A percentile compares a stretch with the other conserved stretches of the same genome.
Evolutionary conservation across 495 filamentous ascomycete species (phyloP).

Genomic region (Aspergillus biplanus): DNA sequence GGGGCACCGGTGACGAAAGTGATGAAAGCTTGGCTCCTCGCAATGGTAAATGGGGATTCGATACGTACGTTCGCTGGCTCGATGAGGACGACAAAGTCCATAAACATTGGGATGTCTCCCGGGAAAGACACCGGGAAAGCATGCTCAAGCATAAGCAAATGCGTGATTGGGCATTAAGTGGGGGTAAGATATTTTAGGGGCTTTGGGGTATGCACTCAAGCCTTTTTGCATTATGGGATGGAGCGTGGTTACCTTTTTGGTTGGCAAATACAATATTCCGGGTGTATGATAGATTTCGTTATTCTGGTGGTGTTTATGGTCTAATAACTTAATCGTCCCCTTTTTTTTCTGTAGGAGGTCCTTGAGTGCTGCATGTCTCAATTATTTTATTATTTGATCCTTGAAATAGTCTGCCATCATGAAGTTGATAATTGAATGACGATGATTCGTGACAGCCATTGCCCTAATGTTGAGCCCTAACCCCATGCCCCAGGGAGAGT

Average conservation of each 20-base stretch:
- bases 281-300: conserved; percentile 3
- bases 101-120: conserved; percentile 65
- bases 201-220: not conserved
- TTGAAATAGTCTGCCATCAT: too few relatives aligned
- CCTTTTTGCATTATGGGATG: conserved; percentile 17
- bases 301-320: not conserved
- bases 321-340: too few relatives aligned
- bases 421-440: too few relatives aligned
- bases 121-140: conserved; percentile 64
- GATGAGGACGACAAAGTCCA: conserved; percentile 67
- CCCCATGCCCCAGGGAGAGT: conserved; percentile 25
- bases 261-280: not conserved
- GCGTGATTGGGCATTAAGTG: conserved; percentile 52
- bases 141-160: conserved; percentile 62
- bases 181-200: conserved; percentile 38
- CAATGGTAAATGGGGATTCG: conserved; percentile 48
- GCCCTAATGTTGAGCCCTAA: conserved; percentile 18
- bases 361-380: too few relatives aligned
- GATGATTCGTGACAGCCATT: conserved; percentile 13
- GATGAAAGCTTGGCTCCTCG: conserved; percentile 36
- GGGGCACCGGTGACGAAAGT: conserved; percentile 22
- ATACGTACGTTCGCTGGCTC: conserved; percentile 61
- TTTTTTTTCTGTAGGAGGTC: too few relatives aligned
- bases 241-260: conserved; percentile 4
- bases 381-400: too few relatives aligned